Base-by-base conservation (phyloP, 202 grass and related monocot species). In the Setaria italica region DNA sequence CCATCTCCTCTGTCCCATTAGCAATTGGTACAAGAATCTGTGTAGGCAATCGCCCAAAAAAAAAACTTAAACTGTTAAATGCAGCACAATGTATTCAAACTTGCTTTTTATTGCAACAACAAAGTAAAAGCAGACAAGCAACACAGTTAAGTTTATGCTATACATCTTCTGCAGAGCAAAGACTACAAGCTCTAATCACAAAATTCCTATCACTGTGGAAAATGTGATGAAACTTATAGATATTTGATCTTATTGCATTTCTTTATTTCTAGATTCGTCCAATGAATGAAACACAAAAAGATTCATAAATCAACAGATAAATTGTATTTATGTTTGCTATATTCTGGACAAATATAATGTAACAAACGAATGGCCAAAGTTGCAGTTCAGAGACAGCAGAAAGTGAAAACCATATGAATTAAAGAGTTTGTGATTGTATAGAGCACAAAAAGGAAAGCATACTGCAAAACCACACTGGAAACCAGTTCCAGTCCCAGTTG, bases 1-100 rank as follows among this genome's bases (percentile, higher is more conserved):
- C 95, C 80, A 95, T 97, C 82, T 97, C 95, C 55, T 97, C 95
- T 59, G 83, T 85, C 29, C 89, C 90, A 91, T 91, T 97, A 79
- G 90, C 89, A 87, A 95, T 82, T 70, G 92, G 92, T 81, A 97
- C 90, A 53, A 97, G 92, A 83, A 97, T 89, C 92, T 97, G 68
- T 21, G 5, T 50, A 79, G 35, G 48, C n/a, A 60, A 81, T 51
- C 55, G 70, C 2, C 6, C 37, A 73, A 71, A 54, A 41, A 39
- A 41, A 41, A 41, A 41, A 5, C 39, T 46, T 41, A 17, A 76
- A n/a, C 1, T 41, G 32, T 67, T 47, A 84, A 80, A 58, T 2
- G 3, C 49, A 82, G 32, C 39, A 62, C n/a, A 16, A 87, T 33
- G 58, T 29, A 34, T 53, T 76, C 46, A 0, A 84, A 76, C 34